Evolutionary conservation across 1,284 basidiomycete genomes (phyloP), one percentile per base, ranked within the genome.

Genomic region (Chondrostereum purpureum): DNA sequence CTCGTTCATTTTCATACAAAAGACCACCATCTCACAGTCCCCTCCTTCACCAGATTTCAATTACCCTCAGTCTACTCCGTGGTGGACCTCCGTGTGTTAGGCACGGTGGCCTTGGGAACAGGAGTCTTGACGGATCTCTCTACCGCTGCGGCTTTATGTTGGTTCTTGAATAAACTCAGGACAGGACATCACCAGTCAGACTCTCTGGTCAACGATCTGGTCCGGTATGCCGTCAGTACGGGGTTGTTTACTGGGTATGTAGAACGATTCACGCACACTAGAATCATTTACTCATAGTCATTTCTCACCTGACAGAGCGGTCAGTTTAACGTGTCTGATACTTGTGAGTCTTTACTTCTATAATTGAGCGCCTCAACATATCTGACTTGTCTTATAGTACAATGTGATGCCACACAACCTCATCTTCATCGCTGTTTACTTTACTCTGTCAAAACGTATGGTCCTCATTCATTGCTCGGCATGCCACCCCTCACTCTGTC

Each of bases 371-470:
- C 16, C 24, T 37, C n/a, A n/a, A n/a, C n/a, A n/a, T n/a, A 36
- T 27, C 5, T 46, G 31, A 13, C n/a, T n/a, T 36, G 16, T 37
- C 37, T 16, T 34, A 5, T 49, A 83, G 81, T 84, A 76, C 55
- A 75, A 83, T 53, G 50, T 67, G 21, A 69, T 75, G 62, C 72
- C 77, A 1, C 46, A 54, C 20, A 81, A 80, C 53, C 69, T 83
- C 42, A 70, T 78, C 44, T 84, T 79, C 55, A 66, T 77, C 43
- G 68, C 68, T 1, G 68, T 69, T 43, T 83, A 80, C 56, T 82
- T 84, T 49, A 69, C 78, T 41, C 60, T 83, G 42, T 79, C 76
- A 62, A 84, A 83, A 63, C 55, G 82, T n/a, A n/a, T n/a, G n/a
- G n/a, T 83, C 56, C 53, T 78, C 58, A 5, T 14, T 18, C 21